phyloP scores from a whole-genome alignment of 2,329 filamentous ascomycete species.

The Colletotrichum eremochloae region DNA sequence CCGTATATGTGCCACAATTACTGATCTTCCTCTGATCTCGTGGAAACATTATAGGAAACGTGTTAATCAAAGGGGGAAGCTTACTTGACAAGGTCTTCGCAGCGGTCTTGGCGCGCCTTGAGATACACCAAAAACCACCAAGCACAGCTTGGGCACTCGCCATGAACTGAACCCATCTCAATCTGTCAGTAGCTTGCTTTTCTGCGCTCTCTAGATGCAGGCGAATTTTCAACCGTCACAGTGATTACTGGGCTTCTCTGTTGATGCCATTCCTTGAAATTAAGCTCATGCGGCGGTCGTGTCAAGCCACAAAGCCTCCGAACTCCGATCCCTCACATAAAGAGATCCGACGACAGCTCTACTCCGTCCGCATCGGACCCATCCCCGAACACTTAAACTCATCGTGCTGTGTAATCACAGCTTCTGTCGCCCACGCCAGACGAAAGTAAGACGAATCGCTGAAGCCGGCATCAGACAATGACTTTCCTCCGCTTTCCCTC shows the following conservation, averaged over 20 bases:
- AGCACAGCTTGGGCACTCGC: not conserved
- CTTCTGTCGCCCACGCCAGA: not conserved
- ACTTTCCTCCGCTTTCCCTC: no score
- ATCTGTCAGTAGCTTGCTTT: not conserved
- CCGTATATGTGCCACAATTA: not conserved
- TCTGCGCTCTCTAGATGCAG: no score
- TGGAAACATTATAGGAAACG: not conserved
- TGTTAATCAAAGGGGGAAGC: not conserved
- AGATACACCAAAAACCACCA: not conserved
- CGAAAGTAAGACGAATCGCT: accelerated
- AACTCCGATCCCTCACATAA: not conserved
- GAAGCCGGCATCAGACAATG: not conserved
- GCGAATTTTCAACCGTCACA: no score
- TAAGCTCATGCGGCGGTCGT: no score
- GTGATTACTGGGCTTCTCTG: not conserved
- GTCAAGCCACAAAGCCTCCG: no score
- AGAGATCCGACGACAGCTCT: constrained; percentile 1
- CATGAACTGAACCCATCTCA: not conserved
- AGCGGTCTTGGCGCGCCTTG: no score
- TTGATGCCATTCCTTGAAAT: no score
- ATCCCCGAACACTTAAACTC: not conserved
- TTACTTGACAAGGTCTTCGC: not conserved
- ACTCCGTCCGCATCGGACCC: not conserved
- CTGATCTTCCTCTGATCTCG: not conserved
- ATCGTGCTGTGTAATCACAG: not conserved